These are phyloP conservation scores for Stachybotrys chartarum DNA, from an alignment of 2,329 filamentous ascomycete genomes.

Conservation along the genomic window DNA sequence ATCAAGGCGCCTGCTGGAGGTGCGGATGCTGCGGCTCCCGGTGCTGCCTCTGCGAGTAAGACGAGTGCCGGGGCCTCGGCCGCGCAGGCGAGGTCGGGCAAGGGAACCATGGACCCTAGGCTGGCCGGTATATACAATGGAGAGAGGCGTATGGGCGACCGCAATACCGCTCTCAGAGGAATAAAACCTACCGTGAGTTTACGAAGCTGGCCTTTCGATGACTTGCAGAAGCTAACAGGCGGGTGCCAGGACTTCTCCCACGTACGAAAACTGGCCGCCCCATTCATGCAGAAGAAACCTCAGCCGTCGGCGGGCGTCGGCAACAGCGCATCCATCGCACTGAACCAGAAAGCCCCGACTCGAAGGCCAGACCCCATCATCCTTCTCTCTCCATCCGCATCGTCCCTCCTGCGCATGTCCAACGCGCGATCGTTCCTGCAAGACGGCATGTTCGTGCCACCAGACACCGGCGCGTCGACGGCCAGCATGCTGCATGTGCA, in stretches of 20 bases:
- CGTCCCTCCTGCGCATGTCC: conserved; percentile 86
- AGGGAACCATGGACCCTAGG: conserved; percentile 69
- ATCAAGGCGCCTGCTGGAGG: conserved; percentile 77
- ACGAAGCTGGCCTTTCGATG: neutral
- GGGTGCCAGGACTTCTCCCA: conserved; percentile 76
- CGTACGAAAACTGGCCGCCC: conserved; percentile 76
- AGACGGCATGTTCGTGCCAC: conserved; percentile 70
- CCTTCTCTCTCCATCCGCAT: conserved; percentile 90
- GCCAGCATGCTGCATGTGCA: conserved; percentile 81
- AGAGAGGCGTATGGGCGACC: conserved; percentile 86
- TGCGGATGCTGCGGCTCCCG: conserved; percentile 32
- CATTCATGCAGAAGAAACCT: conserved; percentile 63
- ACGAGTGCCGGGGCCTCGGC: conserved; percentile 34
- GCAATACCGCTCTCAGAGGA: conserved; percentile 80
- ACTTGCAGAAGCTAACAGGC: neutral
- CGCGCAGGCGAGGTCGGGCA: conserved; percentile 44
- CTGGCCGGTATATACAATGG: conserved; percentile 84
- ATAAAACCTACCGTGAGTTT: conserved; percentile 75
- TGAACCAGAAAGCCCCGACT: conserved; percentile 45
- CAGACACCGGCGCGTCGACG: conserved; percentile 60
- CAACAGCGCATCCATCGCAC: conserved; percentile 38
- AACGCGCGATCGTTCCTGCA: conserved; percentile 95
- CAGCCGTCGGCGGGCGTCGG: conserved; percentile 30
- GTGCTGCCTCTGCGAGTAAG: conserved; percentile 28
- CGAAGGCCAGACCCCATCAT: conserved; percentile 78